Percentiles rank a stretch among this genome's conserved stretches.
phyloP scores from a whole-genome alignment of 2,329 filamentous ascomycete species.

The Gyromitra esculenta region DNA sequence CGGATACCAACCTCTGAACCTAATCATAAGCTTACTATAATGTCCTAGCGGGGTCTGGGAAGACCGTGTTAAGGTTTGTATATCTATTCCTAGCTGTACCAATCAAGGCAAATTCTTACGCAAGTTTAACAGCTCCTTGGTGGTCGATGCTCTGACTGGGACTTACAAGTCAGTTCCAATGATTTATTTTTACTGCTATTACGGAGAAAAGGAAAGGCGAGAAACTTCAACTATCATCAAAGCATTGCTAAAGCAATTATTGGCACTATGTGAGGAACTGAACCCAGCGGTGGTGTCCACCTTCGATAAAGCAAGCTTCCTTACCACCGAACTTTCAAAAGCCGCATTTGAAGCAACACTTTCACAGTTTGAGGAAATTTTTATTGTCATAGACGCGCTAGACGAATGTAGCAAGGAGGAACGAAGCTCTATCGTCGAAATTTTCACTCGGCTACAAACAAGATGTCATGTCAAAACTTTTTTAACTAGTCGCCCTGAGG shows the following conservation, averaged over 20 bases:
- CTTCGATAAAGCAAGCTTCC: neutral
- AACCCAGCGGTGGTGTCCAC: neutral
- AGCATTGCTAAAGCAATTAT: slow-evolving; percentile 11
- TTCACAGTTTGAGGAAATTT: neutral
- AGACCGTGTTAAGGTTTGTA: slow-evolving; percentile 6
- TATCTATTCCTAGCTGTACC: no score
- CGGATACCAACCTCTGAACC: no score
- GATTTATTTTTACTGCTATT: slow-evolving; percentile 46
- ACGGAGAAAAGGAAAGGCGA: slow-evolving; percentile 3
- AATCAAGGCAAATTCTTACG: neutral
- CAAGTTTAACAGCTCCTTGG: neutral
- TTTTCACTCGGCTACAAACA: slow-evolving; percentile 4
- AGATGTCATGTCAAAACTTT: neutral
- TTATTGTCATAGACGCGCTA: slow-evolving; percentile 10
- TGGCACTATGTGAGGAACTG: neutral
- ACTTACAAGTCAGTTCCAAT: neutral
- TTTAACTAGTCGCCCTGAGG: slow-evolving; percentile 10
- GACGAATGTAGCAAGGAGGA: slow-evolving; percentile 25
- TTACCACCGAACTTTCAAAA: neutral
- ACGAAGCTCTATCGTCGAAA: neutral
- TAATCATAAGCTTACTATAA: neutral
- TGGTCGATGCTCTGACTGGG: neutral
- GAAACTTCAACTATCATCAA: neutral
- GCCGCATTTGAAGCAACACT: neutral
- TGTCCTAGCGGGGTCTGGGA: slow-evolving; percentile 17